phyloP scores from a whole-genome alignment of 2,329 filamentous ascomycete species.

The Alternaria triticina region DNA sequence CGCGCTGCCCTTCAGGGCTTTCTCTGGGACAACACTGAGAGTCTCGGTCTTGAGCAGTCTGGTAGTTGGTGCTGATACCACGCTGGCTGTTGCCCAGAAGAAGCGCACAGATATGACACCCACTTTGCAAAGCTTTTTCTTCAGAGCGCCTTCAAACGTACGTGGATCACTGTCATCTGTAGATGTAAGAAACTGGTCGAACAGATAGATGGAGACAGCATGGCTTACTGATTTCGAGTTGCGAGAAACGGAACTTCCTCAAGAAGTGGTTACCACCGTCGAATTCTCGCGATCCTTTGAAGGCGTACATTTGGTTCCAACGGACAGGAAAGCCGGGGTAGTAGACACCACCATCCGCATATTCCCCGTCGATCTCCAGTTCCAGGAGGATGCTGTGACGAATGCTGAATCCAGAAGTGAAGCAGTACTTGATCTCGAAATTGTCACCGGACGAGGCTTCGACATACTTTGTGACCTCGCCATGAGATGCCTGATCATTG shows the following conservation, averaged over 20 bases:
- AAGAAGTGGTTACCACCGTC: not conserved
- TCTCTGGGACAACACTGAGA: conserved; percentile 20
- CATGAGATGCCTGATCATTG: conserved; percentile 11
- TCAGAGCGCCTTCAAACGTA: not conserved
- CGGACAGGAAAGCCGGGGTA: not conserved
- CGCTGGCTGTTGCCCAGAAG: conserved; percentile 3
- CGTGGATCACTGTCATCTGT: conserved; percentile 12
- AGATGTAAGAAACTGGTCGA: no score
- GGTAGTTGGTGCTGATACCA: no score
- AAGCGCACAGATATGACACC: conserved; percentile 24
- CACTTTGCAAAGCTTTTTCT: conserved; percentile 14
- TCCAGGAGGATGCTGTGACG: not conserved
- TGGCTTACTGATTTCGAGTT: no score
- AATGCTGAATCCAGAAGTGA: not conserved
- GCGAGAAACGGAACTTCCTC: conserved; percentile 30
- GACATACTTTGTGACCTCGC: conserved; percentile 37
- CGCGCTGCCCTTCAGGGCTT: conserved; percentile 26
- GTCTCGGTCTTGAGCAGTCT: no score
- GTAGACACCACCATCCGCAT: not conserved
- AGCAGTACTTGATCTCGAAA: conserved; percentile 4
- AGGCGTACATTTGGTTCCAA: fast-evolving
- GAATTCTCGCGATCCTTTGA: not conserved
- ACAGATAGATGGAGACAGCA: no score
- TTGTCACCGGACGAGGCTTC: conserved; percentile 30
- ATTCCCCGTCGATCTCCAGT: not conserved